Evolutionary conservation across 2,329 filamentous ascomycete species (phyloP).

Genomic region (Aspergillus proliferans): DNA sequence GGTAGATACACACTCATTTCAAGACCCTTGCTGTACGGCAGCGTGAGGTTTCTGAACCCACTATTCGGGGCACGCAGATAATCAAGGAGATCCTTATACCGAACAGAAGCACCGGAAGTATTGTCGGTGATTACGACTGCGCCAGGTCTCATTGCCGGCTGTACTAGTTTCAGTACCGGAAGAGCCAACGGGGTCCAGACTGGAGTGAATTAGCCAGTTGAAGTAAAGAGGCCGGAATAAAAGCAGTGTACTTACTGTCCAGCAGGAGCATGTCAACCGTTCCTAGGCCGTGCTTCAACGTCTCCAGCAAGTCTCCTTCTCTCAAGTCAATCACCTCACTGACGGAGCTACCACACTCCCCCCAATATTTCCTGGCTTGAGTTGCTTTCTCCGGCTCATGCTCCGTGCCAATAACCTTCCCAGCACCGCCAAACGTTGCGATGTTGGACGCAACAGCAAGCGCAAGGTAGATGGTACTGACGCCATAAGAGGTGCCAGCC

Average conservation of each 20-base stretch:
- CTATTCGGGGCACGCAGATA: slow-evolving; percentile 43
- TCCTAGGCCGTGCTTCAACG: slow-evolving; percentile 28
- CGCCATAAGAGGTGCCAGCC: slow-evolving; percentile 56
- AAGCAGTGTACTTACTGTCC: slow-evolving; percentile 33
- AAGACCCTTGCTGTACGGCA: slow-evolving; percentile 46
- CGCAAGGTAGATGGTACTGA: slow-evolving; percentile 58
- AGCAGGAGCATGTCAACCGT: slow-evolving; percentile 31
- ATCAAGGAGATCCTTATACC: slow-evolving; percentile 41
- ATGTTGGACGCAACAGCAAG: slow-evolving; percentile 50
- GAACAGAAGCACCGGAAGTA: slow-evolving; percentile 19
- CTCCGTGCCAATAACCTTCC: slow-evolving; percentile 55
- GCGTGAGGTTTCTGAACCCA: slow-evolving; percentile 46
- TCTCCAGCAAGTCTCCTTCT: slow-evolving; percentile 37
- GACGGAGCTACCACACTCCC: slow-evolving; percentile 25
- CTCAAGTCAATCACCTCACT: slow-evolving; percentile 32
- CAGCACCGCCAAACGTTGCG: slow-evolving; percentile 22
- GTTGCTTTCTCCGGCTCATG: slow-evolving; percentile 51
- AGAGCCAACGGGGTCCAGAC: slow-evolving; percentile 37
- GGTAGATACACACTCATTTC: slow-evolving; percentile 38
- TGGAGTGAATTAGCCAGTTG: slow-evolving; percentile 7
- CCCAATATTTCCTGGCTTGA: slow-evolving; percentile 41
- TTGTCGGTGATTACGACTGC: slow-evolving; percentile 38
- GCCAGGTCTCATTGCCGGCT: slow-evolving; percentile 28
- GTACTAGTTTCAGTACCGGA: slow-evolving; percentile 32
- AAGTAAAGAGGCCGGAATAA: neutral